Evolutionary conservation across 2,329 filamentous ascomycete genomes (phyloP).

Genomic region (Colletotrichum viniferum): DNA sequence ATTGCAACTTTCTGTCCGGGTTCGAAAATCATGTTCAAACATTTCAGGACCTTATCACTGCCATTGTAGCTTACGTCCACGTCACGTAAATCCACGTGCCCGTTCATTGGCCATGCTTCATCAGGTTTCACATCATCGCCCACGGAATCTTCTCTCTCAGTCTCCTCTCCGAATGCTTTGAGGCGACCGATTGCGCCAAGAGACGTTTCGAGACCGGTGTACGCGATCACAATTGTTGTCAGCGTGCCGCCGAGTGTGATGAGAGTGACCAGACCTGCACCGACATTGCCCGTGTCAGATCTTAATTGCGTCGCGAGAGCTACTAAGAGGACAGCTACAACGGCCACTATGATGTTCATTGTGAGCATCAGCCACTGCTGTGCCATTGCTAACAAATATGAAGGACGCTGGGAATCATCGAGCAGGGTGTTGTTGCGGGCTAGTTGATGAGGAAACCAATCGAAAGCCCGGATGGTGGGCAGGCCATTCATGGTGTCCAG

Average conservation of each 20-base stretch:
- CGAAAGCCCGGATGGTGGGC: constrained; percentile 60
- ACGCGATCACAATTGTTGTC: constrained; percentile 32
- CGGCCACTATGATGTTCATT: constrained; percentile 52
- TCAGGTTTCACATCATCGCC: constrained; percentile 19
- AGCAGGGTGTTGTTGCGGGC: constrained; percentile 50
- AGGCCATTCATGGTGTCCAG: constrained; percentile 60
- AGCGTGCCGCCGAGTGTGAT: constrained; percentile 38
- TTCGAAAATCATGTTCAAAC: constrained; percentile 25
- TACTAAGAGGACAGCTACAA: constrained; percentile 52
- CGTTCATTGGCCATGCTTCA: constrained; percentile 33
- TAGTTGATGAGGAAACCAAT: constrained; percentile 48
- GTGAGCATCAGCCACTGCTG: constrained; percentile 62
- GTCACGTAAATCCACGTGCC: constrained; percentile 30
- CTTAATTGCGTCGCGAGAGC: constrained; percentile 49
- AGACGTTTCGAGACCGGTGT: constrained; percentile 34
- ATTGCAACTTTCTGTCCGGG: constrained; percentile 38
- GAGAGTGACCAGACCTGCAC: constrained; percentile 41
- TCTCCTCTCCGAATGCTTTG: constrained; percentile 28
- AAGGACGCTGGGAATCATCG: constrained; percentile 59
- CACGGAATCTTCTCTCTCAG: constrained; percentile 23
- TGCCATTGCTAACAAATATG: constrained; percentile 60
- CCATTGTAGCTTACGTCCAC: constrained; percentile 29
- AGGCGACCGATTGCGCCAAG: constrained; percentile 31
- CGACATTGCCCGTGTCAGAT: constrained; percentile 38
- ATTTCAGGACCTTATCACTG: neutral